Percentiles rank a stretch among this genome's conserved stretches.
phyloP scores from a whole-genome alignment of 805 yeast species.

The Cyberlindnera mississippiensis region DNA sequence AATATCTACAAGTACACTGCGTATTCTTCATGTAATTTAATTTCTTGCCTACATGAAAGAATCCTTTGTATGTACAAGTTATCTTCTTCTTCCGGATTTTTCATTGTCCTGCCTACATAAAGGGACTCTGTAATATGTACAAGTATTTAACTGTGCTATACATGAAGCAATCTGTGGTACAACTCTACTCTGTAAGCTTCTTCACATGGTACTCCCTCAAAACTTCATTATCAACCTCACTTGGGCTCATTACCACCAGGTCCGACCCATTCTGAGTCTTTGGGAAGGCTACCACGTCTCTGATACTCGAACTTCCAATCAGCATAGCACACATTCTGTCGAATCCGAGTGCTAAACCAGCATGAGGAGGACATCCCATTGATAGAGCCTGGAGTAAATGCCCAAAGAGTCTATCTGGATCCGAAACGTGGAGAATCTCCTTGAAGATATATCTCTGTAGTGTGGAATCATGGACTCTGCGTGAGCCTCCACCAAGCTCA shows the following conservation, averaged over 20 bases:
- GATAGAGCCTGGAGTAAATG: slow-evolving; percentile 78
- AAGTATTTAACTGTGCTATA: no score
- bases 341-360: slow-evolving; percentile 93
- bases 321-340: slow-evolving; percentile 92
- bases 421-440: slow-evolving; percentile 52
- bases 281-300: slow-evolving; percentile 96
- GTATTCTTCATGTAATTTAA: no score
- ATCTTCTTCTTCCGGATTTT: no score
- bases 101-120: no score
- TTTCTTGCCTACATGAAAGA: no score
- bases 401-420: slow-evolving; percentile 69
- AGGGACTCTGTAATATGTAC: no score
- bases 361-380: slow-evolving; percentile 98
- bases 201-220: slow-evolving; percentile 53
- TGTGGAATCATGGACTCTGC: slow-evolving; percentile 85
- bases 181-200: no score
- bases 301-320: slow-evolving; percentile 66
- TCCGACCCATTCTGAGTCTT: slow-evolving; percentile 87
- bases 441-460: slow-evolving; percentile 73
- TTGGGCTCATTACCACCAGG: slow-evolving; percentile 84
- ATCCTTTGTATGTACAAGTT: no score
- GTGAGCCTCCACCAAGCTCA: slow-evolving; percentile 96
- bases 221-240: slow-evolving; percentile 47
- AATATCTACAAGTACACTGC: no score
- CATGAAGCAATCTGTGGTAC: neutral